Evolutionary conservation across 208 protist species (phyloP).

Genomic region (Acanthamoeba healyi): DNA sequence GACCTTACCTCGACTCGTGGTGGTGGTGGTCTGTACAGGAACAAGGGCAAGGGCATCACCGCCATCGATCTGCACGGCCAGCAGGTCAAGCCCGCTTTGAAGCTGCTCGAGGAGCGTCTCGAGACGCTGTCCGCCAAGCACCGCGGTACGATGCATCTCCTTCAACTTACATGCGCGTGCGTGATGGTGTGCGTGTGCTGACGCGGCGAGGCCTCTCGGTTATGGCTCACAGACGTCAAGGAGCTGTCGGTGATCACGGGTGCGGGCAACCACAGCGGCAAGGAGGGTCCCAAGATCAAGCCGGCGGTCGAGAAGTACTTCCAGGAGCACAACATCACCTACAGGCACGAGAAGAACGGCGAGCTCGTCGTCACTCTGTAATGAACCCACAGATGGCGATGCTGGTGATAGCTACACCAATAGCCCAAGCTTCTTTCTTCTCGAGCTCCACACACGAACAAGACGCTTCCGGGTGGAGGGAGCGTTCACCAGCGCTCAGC

Average conservation of each 20-base stretch:
- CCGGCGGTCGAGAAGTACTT: slow-evolving; percentile 69
- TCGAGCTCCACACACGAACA: not conserved
- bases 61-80: slow-evolving; percentile 63
- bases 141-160: not conserved
- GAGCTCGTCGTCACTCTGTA: slow-evolving; percentile 24
- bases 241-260: slow-evolving; percentile 73
- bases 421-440: not conserved
- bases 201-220: too few species aligned
- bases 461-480: too few species aligned
- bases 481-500: too few species aligned
- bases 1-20: not conserved
- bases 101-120: slow-evolving; percentile 51
- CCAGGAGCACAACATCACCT: slow-evolving; percentile 65
- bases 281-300: slow-evolving; percentile 74
- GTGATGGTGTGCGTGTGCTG: too few species aligned
- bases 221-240: slow-evolving; percentile 35
- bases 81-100: slow-evolving; percentile 31
- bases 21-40: not conserved
- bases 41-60: slow-evolving; percentile 43
- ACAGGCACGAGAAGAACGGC: slow-evolving; percentile 67
- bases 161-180: too few species aligned
- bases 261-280: slow-evolving; percentile 74
- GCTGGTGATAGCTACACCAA: not conserved
- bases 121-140: not conserved
- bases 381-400: not conserved